phyloP scores from a whole-genome alignment of 495 filamentous ascomycete genomes.

The Coniosporium apollinis region DNA sequence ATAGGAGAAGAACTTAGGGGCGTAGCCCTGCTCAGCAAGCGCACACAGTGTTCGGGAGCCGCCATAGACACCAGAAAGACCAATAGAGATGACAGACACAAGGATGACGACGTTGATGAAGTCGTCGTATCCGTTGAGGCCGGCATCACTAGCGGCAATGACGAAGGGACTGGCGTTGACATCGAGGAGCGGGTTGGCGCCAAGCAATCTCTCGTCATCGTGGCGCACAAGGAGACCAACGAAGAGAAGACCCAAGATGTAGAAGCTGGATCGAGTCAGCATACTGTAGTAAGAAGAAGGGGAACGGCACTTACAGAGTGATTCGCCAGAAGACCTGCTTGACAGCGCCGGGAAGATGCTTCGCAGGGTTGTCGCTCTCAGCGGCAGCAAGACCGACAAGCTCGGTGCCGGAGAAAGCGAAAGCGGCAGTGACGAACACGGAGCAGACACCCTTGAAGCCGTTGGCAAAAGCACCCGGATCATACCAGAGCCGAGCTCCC shows the following conservation, averaged over 20 bases:
- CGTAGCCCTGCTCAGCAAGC: slow-evolving; percentile 71
- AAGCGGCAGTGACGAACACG: slow-evolving; percentile 85
- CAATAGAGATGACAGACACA: slow-evolving; percentile 73
- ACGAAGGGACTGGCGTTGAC: slow-evolving; percentile 75
- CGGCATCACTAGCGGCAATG: slow-evolving; percentile 68
- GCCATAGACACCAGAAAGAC: slow-evolving; percentile 76
- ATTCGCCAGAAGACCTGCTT: slow-evolving; percentile 97
- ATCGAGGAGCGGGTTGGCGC: slow-evolving; percentile 37
- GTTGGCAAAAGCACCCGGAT: slow-evolving; percentile 78
- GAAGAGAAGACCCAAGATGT: slow-evolving; percentile 55
- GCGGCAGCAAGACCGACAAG: slow-evolving; percentile 84
- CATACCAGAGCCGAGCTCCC: slow-evolving; percentile 61
- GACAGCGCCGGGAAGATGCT: slow-evolving; percentile 68
- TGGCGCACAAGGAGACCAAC: slow-evolving; percentile 65
- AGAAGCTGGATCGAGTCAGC: slow-evolving; percentile 32
- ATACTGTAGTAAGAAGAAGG: neutral
- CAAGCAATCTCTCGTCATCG: slow-evolving; percentile 41
- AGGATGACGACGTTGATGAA: slow-evolving; percentile 86
- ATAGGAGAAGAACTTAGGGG: slow-evolving; percentile 58
- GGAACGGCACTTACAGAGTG: slow-evolving; percentile 29
- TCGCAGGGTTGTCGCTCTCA: slow-evolving; percentile 74
- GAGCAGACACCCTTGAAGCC: slow-evolving; percentile 91
- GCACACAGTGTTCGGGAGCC: slow-evolving; percentile 75
- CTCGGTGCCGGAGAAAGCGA: slow-evolving; percentile 85
- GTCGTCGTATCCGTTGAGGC: slow-evolving; percentile 57